Conservation (phyloP, 257 asterid genomes). For the Solanum virginianum region DNA sequence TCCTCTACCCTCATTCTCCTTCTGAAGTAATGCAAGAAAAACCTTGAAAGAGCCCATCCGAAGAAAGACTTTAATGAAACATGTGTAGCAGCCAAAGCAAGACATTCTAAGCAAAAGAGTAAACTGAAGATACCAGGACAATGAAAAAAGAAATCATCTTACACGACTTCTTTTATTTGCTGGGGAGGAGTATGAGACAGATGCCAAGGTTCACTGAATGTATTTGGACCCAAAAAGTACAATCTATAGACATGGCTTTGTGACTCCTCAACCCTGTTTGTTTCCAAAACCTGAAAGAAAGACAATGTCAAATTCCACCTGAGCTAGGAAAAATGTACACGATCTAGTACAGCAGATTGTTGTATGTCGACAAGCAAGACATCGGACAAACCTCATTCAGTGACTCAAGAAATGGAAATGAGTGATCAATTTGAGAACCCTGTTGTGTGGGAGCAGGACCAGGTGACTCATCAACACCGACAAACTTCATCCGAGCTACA, state of each 20-base stretch:
- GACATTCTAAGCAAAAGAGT: background rate
- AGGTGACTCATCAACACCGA: constrained; percentile 84
- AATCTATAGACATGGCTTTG: constrained; percentile 97
- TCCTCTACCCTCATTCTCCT: background rate
- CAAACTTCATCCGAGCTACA: constrained; percentile 95
- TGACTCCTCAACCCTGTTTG: constrained; percentile 96
- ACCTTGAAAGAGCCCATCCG: background rate
- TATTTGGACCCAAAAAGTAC: constrained; percentile 87
- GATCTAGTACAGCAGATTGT: background rate
- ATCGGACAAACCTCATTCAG: constrained; percentile 64
- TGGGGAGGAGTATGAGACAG: constrained; percentile 97
- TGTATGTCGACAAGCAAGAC: background rate
- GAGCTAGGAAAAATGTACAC: background rate
- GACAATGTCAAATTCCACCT: background rate
- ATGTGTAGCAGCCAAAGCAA: background rate
- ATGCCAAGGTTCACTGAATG: constrained; percentile 97
- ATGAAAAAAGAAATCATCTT: constrained; percentile 23
- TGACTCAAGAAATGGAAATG: constrained; percentile 95
- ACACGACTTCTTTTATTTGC: constrained; percentile 88
- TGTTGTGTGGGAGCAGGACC: constrained; percentile 94
- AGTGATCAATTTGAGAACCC: constrained; percentile 94
- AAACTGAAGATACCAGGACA: background rate
- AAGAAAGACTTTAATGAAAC: background rate
- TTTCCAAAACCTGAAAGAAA: constrained; percentile 79
- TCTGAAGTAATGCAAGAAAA: background rate